Percentiles rank a stretch among this genome's conserved stretches.
Evolutionary conservation across 2,329 filamentous ascomycete genomes (phyloP).

Genomic region (Fusarium succisae): DNA sequence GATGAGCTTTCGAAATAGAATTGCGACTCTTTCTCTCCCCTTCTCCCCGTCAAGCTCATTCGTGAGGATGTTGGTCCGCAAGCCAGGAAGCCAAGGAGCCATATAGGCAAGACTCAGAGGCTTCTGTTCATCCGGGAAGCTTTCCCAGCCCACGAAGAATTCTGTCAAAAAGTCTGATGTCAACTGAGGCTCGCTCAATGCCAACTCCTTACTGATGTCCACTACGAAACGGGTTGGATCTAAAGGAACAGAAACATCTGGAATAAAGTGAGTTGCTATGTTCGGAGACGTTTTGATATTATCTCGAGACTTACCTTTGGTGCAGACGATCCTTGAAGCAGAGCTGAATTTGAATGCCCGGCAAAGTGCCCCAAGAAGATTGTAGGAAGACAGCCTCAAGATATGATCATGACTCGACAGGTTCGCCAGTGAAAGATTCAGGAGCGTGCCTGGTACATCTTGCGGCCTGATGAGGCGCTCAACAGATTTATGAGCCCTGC

Average conservation of each 20-base stretch:
- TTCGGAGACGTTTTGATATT: not conserved
- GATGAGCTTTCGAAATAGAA: slow-evolving; percentile 72
- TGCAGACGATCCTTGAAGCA: slow-evolving; percentile 68
- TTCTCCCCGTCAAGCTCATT: slow-evolving; percentile 72
- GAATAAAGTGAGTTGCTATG: not conserved
- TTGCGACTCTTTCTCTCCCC: slow-evolving; percentile 70
- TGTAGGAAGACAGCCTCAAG: slow-evolving; percentile 72
- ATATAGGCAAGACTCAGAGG: slow-evolving; percentile 74
- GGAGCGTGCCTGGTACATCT: slow-evolving; percentile 74
- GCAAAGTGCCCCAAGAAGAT: slow-evolving; percentile 72
- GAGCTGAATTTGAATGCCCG: slow-evolving; percentile 73
- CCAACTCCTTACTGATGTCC: slow-evolving; percentile 71
- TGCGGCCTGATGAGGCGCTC: slow-evolving; percentile 74
- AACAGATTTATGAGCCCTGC: slow-evolving; percentile 66
- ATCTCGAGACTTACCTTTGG: slow-evolving; percentile 60
- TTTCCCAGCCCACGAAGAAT: slow-evolving; percentile 78
- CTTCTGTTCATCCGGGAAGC: slow-evolving; percentile 73
- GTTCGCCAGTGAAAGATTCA: slow-evolving; percentile 75
- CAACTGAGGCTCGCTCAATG: slow-evolving; percentile 70
- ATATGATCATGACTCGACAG: slow-evolving; percentile 69
- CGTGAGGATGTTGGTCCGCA: slow-evolving; percentile 68
- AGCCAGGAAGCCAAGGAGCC: slow-evolving; percentile 72
- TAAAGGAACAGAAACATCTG: slow-evolving; percentile 70
- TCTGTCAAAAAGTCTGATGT: slow-evolving; percentile 77
- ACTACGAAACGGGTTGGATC: slow-evolving; percentile 72